Evolutionary conservation across 75 land plant genomes (phyloP), one percentile per base, ranked within the genome.

Genomic region (Pinus tabuliformis): DNA sequence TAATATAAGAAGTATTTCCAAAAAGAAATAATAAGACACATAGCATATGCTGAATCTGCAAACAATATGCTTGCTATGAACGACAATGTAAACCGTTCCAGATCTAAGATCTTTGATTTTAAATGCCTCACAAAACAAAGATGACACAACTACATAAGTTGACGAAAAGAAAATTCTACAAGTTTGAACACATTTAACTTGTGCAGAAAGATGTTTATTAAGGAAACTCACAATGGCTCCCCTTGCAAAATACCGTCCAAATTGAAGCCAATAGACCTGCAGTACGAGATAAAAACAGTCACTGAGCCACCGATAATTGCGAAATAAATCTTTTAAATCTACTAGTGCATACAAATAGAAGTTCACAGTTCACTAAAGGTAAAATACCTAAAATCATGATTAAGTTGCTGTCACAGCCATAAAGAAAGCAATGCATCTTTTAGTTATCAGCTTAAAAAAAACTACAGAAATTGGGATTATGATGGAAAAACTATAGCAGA

Each of bases 191-290:
- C 9, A 49, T 49, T 9, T 49, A 49, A 49, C 54, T 49, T 49
- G 54, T 49, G 12, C 54, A 49, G 54, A 9, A 61, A 21, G 54
- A 73, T 56, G 28, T 73, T 9, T 72, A 13, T 24, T 6, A 49
- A 17, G 56, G 57, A 21, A 30, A 90, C 94, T 91, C 81, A 96
- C 99, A 83, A 97, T 73, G 16, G 99, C 92, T 63, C 98, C 98
- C 73, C 90, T 76, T 0, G 99, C 99, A 87, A 97, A 97, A 80
- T 95, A 95, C 81, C 91, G 84, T 45, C 99, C 99, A 89, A 97
- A 97, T 65, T 97, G 99, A 33, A 97, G 94, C 99, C 99, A 97
- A 71, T 97, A 97, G 12, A 97, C 97, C 99, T 96, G 89, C 73
- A 77, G 21, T 75, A 70, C 37, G 33, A 62, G 28, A 58, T 26